Evolutionary conservation across 345 rosid genomes (phyloP).

Genomic region (Corchorus olitorius): DNA sequence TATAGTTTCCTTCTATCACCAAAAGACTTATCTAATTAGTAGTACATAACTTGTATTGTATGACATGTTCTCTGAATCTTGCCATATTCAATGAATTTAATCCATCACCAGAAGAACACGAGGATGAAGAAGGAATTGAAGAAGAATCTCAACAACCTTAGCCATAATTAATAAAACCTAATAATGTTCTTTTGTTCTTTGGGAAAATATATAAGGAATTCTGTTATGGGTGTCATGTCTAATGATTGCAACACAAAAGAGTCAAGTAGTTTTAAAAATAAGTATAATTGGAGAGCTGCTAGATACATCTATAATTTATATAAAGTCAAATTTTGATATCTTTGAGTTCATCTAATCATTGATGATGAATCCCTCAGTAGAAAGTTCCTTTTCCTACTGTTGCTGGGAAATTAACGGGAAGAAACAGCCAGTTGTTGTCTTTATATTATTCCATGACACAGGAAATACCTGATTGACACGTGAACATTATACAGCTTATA

Average conservation of each 20-base stretch:
- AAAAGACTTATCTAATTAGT: background rate
- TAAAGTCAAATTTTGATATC: background rate
- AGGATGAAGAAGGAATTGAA: too few species aligned
- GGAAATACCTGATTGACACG: background rate
- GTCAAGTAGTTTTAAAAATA: background rate
- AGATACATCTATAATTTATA: background rate
- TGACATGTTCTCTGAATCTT: background rate
- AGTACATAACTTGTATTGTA: background rate
- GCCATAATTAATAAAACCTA: background rate
- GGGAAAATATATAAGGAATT: background rate
- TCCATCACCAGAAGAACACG: too few species aligned
- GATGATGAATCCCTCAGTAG: background rate
- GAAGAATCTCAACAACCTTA: constrained; percentile 11
- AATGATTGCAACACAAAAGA: background rate
- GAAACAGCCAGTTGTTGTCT: background rate
- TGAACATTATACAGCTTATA: background rate
- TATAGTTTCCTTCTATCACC: background rate
- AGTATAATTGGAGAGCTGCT: background rate
- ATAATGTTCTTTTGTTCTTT: background rate
- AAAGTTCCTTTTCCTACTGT: background rate
- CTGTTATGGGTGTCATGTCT: background rate
- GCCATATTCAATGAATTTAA: constrained; percentile 4
- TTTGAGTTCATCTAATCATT: background rate
- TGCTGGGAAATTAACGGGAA: too few species aligned
- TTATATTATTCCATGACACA: background rate